Percentiles rank a stretch among this genome's conserved stretches.
Conservation (phyloP, 495 filamentous ascomycete genomes). For the Geopyxis carbonaria region DNA sequence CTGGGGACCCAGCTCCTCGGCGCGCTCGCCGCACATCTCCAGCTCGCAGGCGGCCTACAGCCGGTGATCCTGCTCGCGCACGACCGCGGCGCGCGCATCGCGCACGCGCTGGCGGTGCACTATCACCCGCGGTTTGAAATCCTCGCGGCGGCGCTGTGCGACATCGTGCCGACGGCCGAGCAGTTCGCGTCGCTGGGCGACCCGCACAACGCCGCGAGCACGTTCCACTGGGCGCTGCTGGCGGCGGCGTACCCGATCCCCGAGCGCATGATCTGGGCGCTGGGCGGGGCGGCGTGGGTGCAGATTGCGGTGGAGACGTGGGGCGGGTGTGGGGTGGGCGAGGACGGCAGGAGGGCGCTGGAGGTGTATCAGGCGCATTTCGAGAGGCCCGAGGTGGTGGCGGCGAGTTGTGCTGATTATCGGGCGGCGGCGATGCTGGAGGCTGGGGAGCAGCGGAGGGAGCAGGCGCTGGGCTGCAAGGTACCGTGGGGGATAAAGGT, state of each 20-base stretch:
- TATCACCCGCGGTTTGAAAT: conserved; percentile 18
- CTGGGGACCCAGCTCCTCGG: conserved; percentile 28
- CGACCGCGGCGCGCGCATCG: conserved; percentile 34
- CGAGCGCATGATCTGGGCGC: conserved; percentile 29
- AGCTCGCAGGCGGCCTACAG: conserved; percentile 1
- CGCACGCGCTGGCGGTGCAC: conserved; percentile 27
- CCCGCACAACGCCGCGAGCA: conserved; percentile 19
- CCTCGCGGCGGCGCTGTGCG: conserved; percentile 27
- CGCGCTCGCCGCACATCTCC: conserved; percentile 7
- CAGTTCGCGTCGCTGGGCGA: conserved; percentile 27
- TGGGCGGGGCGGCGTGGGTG: conserved; percentile 29
- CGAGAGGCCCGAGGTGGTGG: conserved; percentile 26
- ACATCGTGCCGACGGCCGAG: conserved; percentile 34
- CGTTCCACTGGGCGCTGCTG: conserved; percentile 37
- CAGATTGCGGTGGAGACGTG: conserved; percentile 23
- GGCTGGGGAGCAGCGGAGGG: conserved; percentile 28
- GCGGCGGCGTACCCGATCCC: conserved; percentile 31
- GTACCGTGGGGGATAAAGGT: too few relatives aligned
- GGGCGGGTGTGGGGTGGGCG: conserved; percentile 16
- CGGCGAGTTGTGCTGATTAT: conserved; percentile 34
- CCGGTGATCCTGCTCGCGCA: conserved; percentile 30
- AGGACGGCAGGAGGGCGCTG: conserved; percentile 9
- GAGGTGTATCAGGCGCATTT: conserved; percentile 30
- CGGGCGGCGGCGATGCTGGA: conserved; percentile 29
- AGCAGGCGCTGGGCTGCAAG: conserved; percentile 31